Conservation (phyloP, 164 flowering plant species). For the Nymphaea colorata region DNA sequence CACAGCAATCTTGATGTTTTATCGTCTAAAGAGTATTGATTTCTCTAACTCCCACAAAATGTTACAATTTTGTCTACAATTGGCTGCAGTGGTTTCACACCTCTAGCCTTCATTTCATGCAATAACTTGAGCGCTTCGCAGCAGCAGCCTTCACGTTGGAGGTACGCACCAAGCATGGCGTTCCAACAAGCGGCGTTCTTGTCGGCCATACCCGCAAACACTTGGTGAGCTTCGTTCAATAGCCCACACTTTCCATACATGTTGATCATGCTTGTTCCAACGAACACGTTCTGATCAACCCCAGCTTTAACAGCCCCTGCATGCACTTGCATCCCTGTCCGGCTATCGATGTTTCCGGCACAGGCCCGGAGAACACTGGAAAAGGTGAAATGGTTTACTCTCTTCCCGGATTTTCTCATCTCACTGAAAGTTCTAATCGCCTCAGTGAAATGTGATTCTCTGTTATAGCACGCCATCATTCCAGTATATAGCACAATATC, state of each 20-base stretch:
- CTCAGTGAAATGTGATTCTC: conserved; percentile 19
- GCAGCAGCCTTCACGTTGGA: conserved; percentile 18
- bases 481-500: conserved; percentile 46
- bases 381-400: conserved; percentile 30
- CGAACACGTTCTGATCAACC: conserved; percentile 21
- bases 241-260: conserved; percentile 53
- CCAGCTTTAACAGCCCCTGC: conserved; percentile 47
- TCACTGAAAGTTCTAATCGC: conserved; percentile 28
- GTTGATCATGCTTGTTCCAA: conserved; percentile 43
- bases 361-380: conserved; percentile 50
- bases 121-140: conserved; percentile 38
- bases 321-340: conserved; percentile 45
- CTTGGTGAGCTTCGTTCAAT: conserved; percentile 33
- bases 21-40: too few relatives aligned
- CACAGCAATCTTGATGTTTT: too few relatives aligned
- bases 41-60: conserved; percentile 12
- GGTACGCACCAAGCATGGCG: conserved; percentile 37
- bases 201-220: conserved; percentile 15
- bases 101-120: conserved; percentile 45
- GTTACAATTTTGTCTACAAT: conserved; percentile 18
- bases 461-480: conserved; percentile 27
- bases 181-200: conserved; percentile 41
- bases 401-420: conserved; percentile 41
- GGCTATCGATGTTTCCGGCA: conserved; percentile 20
- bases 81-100: conserved; percentile 27